Evolutionary conservation across 1,139 yeast species (phyloP), one percentile per base, ranked within the genome.

Genomic region (Diutina mesorugosa): DNA sequence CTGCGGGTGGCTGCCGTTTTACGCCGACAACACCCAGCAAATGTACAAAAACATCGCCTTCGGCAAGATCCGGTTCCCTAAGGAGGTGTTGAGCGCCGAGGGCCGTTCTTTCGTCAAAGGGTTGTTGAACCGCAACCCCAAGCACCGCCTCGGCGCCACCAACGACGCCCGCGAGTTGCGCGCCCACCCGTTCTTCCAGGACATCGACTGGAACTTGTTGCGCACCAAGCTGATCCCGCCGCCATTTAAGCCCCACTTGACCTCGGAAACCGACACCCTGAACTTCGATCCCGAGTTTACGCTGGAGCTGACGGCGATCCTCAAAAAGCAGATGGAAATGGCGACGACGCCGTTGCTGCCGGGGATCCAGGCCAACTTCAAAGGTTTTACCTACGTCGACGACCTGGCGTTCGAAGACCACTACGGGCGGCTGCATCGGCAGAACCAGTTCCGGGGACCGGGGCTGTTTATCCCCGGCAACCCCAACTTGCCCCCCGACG

Each of bases 1-100:
- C 70, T 93, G 98, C 72, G 99, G 99, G 51, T 93, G 98, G 98
- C 87, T 96, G n/a, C 99, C 99, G 57, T 93, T 93, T 69, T 91
- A 90, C 67, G 98, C 98, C 51, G 97, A 91, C 61, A 93, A 89
- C 68, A 90, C 96, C 56, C 98, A 93, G 73, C 97, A 91, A 71
- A 93, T 93, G 98, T 93, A 93, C 74, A 91, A 91, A 73, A 93
- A 93, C 71, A 93, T 93, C 72, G 98, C 98, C 2, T 93, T 90
- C 72, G 98, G 99, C 60, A 93, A 93, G 69, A 98, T 93, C 38
- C 80, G 96, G 65, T 93, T 93, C 71, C 99, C 99, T 54, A 90
- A 91, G 68, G 98, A 93, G 67, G 95, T 93, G 12, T 76, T 93
- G 59, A 87, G 96, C 57, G 80, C 89, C 6, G 97, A 90, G 67